Percentiles rank a stretch among this genome's conserved stretches.
Conservation (phyloP, 1,284 basidiomycete species). For the Pascua sp. region DNA sequence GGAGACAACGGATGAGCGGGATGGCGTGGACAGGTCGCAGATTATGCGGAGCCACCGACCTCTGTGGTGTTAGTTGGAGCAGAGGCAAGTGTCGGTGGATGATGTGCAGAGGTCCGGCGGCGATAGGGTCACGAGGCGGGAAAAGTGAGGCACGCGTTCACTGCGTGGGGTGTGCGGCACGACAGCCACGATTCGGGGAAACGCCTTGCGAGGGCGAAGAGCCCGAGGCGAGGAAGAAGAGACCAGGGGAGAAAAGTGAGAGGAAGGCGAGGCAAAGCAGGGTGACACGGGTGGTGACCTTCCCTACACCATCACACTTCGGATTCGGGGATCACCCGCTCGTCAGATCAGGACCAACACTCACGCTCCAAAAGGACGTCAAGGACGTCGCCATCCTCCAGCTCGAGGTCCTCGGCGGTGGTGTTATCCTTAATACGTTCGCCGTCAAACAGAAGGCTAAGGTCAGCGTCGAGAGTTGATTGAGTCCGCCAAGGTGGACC, state of each 20-base stretch:
- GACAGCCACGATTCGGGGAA: no score
- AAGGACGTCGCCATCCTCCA: conserved; percentile 80
- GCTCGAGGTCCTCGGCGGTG: conserved; percentile 73
- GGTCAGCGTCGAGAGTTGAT: neutral
- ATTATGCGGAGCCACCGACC: conserved; percentile 30
- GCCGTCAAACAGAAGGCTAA: conserved; percentile 83
- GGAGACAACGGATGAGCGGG: neutral
- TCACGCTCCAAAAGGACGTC: conserved; percentile 90
- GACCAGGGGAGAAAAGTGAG: neutral
- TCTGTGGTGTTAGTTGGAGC: conserved; percentile 16
- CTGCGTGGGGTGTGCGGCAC: no score
- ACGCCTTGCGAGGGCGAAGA: no score
- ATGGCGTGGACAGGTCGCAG: neutral
- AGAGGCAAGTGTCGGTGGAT: no score
- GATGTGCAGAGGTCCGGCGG: no score
- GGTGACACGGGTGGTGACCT: neutral
- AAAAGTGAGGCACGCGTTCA: no score
- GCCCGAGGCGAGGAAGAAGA: no score
- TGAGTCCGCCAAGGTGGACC: neutral
- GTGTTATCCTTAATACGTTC: conserved; percentile 75
- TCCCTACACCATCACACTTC: no score
- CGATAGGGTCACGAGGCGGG: no score
- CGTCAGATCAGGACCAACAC: conserved; percentile 44
- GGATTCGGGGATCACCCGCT: no score
- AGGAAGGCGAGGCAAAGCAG: neutral